Base-by-base conservation (phyloP, 495 filamentous ascomycete species). In the Elaphomyces granulatus region DNA sequence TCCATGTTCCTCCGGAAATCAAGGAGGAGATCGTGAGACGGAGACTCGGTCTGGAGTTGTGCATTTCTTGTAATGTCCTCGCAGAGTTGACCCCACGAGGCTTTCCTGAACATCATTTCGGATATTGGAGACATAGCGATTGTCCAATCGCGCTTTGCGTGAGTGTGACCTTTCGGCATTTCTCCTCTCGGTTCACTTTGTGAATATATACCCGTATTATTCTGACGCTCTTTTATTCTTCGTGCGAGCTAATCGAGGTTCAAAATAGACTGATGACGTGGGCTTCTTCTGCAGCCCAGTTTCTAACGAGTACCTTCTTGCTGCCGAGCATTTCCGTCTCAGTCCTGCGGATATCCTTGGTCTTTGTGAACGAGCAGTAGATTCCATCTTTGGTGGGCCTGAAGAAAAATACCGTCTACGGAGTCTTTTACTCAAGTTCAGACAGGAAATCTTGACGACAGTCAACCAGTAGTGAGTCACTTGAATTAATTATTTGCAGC, bases 11-110 rank as follows among this genome's bases (percentile, higher is more conserved):
- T 0, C 72, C 74, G 8, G 46, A 52, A 15, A 50, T 80, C 14
- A 74, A 70, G 45, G 41, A 56, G 33, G 65, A 72, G 50, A 80
- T 88, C 43, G 50, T 57, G 4, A 45, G 47, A 26, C 62, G 65
- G 15, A 50, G 55, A 6, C 47, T 87, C 10, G 78, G 78, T 3
- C 48, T 93, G 17, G 85, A 93, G 58, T 46, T 92, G 34, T 88
- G 83, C 38, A 59, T 90, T 46, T 81, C 74, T 36, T 88, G 83
- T 54, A 88, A 90, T 56, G 80, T 90, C 12, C 72, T 80, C 47
- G 79, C 80, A 2, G 74, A 75, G 46, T 72, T 92, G 74, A 76
- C 78, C 40, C 50, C 61, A 6, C 82, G 82, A 0, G 72, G 73
- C 2, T 81, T 80, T 51, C 52, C 64, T 33, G 73, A 74, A 41